Conservation (phyloP, 345 rosid genomes). For the Angophora floribunda region DNA sequence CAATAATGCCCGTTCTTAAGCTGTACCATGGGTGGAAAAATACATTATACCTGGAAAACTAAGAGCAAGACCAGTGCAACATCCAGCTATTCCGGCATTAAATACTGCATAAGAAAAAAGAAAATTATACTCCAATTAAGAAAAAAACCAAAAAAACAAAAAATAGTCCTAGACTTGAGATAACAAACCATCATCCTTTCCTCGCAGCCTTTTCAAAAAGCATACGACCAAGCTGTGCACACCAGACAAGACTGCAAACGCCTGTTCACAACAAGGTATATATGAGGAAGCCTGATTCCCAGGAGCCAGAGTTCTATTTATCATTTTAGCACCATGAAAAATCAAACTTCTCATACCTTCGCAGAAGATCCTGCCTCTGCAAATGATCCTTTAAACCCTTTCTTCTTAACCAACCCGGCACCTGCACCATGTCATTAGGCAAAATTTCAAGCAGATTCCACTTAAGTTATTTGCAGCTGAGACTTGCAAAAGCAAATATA, state of each 20-base stretch:
- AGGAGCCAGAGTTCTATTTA: not conserved
- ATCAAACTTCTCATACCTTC: conserved; percentile 37
- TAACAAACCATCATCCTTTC: conserved; percentile 80
- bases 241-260: conserved; percentile 63
- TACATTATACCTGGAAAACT: conserved; percentile 62
- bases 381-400: conserved; percentile 76
- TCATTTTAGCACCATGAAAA: not conserved
- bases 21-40: not conserved
- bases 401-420: conserved; percentile 70
- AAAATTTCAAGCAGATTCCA: not conserved
- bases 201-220: conserved; percentile 63
- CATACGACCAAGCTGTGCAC: conserved; percentile 73
- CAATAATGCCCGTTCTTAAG: not conserved
- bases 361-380: conserved; percentile 83
- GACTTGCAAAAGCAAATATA: not conserved
- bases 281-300: not conserved
- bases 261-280: conserved; percentile 14
- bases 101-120: conserved; percentile 35
- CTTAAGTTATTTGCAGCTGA: not conserved
- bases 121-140: not conserved
- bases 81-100: conserved; percentile 91
- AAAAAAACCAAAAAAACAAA: not conserved
- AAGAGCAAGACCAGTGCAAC: conserved; percentile 83
- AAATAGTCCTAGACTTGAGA: not conserved
- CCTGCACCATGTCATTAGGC: conserved; percentile 27